These are phyloP conservation scores for Huntiella decipiens DNA, from an alignment of 2,329 filamentous ascomycete genomes.

Conservation along the genomic window DNA sequence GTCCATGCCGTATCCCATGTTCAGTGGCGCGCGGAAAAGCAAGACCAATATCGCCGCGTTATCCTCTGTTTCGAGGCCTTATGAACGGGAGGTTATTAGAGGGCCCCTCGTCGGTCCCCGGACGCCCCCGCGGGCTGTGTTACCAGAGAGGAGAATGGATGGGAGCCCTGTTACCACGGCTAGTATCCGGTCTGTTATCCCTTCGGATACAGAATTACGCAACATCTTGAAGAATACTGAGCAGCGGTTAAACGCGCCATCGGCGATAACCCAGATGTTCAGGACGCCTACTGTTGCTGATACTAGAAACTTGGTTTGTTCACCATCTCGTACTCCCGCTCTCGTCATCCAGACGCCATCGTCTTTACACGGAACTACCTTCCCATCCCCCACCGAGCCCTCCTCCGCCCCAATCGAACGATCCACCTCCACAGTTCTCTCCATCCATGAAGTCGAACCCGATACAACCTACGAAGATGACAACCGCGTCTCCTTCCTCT, in stretches of 20 bases:
- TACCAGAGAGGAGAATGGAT: too few relatives aligned
- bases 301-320: slow-evolving; percentile 2
- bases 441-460: slow-evolving; percentile 1
- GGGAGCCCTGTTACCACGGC: neutral
- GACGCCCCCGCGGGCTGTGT: neutral
- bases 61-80: too few relatives aligned
- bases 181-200: neutral
- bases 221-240: slow-evolving; percentile 35
- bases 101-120: neutral
- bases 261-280: slow-evolving; percentile 6
- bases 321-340: slow-evolving; percentile 5
- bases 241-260: slow-evolving; percentile 21
- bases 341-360: neutral
- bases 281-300: slow-evolving; percentile 6
- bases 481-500: neutral
- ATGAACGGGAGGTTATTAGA: neutral
- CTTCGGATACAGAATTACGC: slow-evolving; percentile 28
- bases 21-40: slow-evolving; percentile 1
- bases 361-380: too few relatives aligned
- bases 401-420: neutral
- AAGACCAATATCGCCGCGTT: neutral
- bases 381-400: too few relatives aligned
- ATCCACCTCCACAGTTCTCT: neutral
- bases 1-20: slow-evolving; percentile 7
- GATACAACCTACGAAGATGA: slow-evolving; percentile 1